These are phyloP conservation scores for Metarhizium guizhouense DNA, from an alignment of 2,329 filamentous ascomycete species.

Conservation along the genomic window DNA sequence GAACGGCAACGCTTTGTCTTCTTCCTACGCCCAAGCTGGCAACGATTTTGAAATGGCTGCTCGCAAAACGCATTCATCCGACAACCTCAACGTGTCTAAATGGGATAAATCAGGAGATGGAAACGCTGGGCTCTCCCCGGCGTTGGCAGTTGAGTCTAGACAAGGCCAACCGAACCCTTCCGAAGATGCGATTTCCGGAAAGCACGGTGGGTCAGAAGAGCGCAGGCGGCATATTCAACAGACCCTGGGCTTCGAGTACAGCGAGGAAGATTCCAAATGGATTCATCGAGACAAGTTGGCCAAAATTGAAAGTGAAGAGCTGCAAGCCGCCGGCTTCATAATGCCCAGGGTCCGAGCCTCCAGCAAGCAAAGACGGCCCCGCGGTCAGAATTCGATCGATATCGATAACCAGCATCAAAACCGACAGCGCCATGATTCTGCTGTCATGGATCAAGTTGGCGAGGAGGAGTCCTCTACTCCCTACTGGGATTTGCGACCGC, in stretches of 20 bases:
- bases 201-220: conserved; percentile 16
- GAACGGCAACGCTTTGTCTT: conserved; percentile 16
- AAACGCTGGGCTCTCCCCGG: conserved; percentile 11
- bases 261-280: conserved; percentile 63
- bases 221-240: conserved; percentile 17
- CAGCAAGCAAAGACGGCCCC: conserved; percentile 33
- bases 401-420: conserved; percentile 3
- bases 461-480: conserved; percentile 28
- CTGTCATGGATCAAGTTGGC: conserved; percentile 20
- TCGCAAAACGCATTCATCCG: conserved; percentile 28
- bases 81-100: conserved; percentile 19
- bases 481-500: conserved; percentile 64
- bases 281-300: conserved; percentile 80
- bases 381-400: conserved; percentile 8
- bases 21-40: conserved; percentile 10
- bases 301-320: conserved; percentile 70
- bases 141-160: conserved; percentile 16
- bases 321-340: conserved; percentile 68
- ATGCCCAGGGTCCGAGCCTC: conserved; percentile 45
- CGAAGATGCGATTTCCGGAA: conserved; percentile 9
- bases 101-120: conserved; percentile 16
- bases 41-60: conserved; percentile 18
- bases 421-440: conserved; percentile 37
- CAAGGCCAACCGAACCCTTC: conserved; percentile 9
- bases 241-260: conserved; percentile 18